These are phyloP conservation scores for Crithidia sp. DNA, from an alignment of 208 protist species.

Conservation along the genomic window DNA sequence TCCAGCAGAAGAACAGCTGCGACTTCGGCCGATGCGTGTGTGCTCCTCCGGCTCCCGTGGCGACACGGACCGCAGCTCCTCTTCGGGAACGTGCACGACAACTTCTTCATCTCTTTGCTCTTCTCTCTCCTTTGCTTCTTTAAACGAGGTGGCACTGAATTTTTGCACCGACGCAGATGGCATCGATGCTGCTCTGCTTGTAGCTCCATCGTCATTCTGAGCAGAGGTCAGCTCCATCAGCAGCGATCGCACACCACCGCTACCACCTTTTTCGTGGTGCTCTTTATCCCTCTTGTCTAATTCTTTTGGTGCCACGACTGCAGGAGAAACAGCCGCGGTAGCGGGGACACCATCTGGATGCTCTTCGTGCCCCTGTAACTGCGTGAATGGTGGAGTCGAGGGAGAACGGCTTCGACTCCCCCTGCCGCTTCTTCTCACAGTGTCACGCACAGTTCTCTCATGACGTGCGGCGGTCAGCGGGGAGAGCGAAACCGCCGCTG, in stretches of 20 bases:
- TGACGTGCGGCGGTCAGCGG: slow-evolving; percentile 17
- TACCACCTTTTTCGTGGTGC: too few species aligned
- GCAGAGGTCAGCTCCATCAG: slow-evolving; percentile 22
- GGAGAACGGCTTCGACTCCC: not conserved
- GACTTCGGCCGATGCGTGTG: too few species aligned
- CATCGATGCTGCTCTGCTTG: not conserved
- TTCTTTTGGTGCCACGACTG: too few species aligned
- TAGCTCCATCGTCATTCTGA: not conserved
- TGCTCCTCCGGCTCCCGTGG: not conserved
- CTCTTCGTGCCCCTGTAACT: too few species aligned
- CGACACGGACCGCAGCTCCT: not conserved
- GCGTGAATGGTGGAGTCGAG: not conserved
- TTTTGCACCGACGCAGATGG: not conserved
- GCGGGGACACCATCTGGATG: too few species aligned
- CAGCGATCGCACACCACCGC: slow-evolving; percentile 18
- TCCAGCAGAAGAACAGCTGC: too few species aligned
- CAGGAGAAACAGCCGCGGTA: too few species aligned
- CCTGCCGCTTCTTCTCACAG: not conserved
- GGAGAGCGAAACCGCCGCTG: slow-evolving; percentile 18
- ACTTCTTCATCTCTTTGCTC: not conserved
- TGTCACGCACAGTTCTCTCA: not conserved
- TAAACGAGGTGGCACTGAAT: not conserved
- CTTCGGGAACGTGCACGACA: not conserved
- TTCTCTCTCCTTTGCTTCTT: not conserved
- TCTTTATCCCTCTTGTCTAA: too few species aligned